Percentiles rank a stretch among this genome's conserved stretches.
Conservation (phyloP, 2,329 filamentous ascomycete species). For the Fusarium camptoceras region DNA sequence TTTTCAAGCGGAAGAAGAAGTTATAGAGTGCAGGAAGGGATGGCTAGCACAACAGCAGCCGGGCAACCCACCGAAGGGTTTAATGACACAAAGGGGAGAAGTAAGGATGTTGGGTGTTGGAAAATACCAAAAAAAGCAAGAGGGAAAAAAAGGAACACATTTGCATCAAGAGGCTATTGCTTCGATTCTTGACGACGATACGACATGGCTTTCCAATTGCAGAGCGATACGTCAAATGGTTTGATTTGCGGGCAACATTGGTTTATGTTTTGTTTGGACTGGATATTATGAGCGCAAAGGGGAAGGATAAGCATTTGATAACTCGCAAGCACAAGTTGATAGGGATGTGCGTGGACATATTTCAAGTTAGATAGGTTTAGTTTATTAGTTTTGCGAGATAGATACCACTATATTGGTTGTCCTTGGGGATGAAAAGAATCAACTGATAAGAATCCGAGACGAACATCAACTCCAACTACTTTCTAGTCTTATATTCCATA, state of each 20-base stretch:
- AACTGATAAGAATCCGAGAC: constrained; percentile 24
- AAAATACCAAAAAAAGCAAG: constrained; percentile 33
- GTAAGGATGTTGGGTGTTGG: constrained; percentile 10
- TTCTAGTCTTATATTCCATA: neutral
- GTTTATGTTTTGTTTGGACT: constrained; percentile 22
- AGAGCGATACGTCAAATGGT: constrained; percentile 46
- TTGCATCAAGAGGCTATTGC: constrained; percentile 37
- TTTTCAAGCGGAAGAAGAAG: constrained; percentile 28
- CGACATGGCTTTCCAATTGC: constrained; percentile 47
- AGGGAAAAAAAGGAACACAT: constrained; percentile 29
- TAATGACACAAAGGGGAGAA: constrained; percentile 27
- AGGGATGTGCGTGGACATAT: constrained; percentile 21
- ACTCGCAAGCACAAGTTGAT: constrained; percentile 15
- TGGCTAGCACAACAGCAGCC: constrained; percentile 20
- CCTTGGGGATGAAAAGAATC: constrained; percentile 25
- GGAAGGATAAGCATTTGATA: constrained; percentile 14
- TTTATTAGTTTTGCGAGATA: constrained; percentile 44
- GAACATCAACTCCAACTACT: neutral
- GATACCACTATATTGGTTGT: constrained; percentile 44
- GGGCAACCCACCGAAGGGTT: constrained; percentile 27
- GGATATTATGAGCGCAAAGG: constrained; percentile 35
- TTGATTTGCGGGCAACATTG: constrained; percentile 32
- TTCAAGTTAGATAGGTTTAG: constrained; percentile 43
- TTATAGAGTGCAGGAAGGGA: constrained; percentile 35
- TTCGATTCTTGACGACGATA: constrained; percentile 49